These are phyloP conservation scores for Protomyces inouyei DNA, from an alignment of 1,139 yeast species.

Conservation along the genomic window DNA sequence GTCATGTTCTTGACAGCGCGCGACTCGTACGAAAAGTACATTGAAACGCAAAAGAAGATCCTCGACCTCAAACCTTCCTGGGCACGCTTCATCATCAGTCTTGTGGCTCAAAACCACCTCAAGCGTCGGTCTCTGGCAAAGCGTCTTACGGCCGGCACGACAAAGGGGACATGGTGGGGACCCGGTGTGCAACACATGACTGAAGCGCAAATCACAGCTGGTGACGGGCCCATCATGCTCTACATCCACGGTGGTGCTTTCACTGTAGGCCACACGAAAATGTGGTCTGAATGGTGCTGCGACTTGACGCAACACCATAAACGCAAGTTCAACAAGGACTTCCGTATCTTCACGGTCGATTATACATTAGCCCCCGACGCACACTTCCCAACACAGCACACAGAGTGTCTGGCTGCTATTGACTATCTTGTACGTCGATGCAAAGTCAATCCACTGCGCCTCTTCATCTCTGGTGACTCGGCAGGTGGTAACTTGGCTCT, in stretches of 20 bases:
- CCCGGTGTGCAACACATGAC: conserved; percentile 1
- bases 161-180: conserved; percentile 18
- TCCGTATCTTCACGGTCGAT: conserved; percentile 5
- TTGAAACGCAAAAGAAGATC: background rate
- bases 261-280: conserved; percentile 16
- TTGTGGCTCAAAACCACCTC: conserved; percentile 2
- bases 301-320: conserved; percentile 14
- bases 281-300: conserved; percentile 8
- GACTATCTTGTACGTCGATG: conserved; percentile 11
- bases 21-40: background rate
- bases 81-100: conserved; percentile 4
- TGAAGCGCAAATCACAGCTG: conserved; percentile 2
- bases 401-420: conserved; percentile 6
- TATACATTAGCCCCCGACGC: conserved; percentile 11
- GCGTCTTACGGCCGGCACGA: conserved; percentile 9
- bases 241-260: conserved; percentile 23
- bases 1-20: background rate
- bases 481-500: conserved; percentile 19
- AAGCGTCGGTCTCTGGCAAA: background rate
- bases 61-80: background rate
- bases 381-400: conserved; percentile 12
- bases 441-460: conserved; percentile 4
- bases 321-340: conserved; percentile 13
- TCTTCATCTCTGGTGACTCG: conserved; percentile 22
- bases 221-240: conserved; percentile 12